Base-by-base conservation (phyloP, 2,329 filamentous ascomycete genomes). In the Fusarium sp. region DNA sequence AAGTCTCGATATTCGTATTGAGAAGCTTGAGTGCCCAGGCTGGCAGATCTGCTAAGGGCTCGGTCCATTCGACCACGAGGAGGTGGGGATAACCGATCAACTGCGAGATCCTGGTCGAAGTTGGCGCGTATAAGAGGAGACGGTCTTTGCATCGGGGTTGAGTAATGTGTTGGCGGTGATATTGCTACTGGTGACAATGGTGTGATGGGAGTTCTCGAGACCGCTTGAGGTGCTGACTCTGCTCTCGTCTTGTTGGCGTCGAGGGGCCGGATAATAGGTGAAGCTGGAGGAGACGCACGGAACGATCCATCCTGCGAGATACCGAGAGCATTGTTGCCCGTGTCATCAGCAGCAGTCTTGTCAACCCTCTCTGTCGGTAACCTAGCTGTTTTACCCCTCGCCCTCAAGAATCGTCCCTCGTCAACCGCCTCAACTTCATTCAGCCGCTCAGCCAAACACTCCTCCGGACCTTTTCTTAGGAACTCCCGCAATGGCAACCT, bases 401-500 rank as follows among this genome's bases (percentile, higher is more conserved):
- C 59, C 2, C 71, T 69, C 16, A 81, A 50, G 25, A 81, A 79
- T 16, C 76, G 69, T 2, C 73, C 68, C 30, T 77, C 77, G 4
- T 78, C 78, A 0, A 78, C 75, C 1, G 70, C 71, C 12, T 81
- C 78, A 1, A 79, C 77, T 59, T 82, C 80, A 29, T 79, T 84
- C 18, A 90, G 67, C 15, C 89, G 80, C 58, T 88, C 86, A 15
- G 82, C 81, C 8, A 90, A 74, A 66, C 88, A 90, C 20, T 77
- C 78, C 10, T 88, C 84, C 0, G 88, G 87, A 0, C 89, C 89
- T 25, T 86, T 86, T 6, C 79, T 76, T 3, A 90, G 73, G 49
- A 89, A 91, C 3, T 89, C 84, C 59, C 82, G 73, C 27, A 89
- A 78, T n/a, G 84, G 79, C 59, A 87, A 66, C 67, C 85, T 81